Evolutionary conservation across 345 rosid species (phyloP), one percentile per base, ranked within the genome.

Genomic region (Rhizophora mangle): DNA sequence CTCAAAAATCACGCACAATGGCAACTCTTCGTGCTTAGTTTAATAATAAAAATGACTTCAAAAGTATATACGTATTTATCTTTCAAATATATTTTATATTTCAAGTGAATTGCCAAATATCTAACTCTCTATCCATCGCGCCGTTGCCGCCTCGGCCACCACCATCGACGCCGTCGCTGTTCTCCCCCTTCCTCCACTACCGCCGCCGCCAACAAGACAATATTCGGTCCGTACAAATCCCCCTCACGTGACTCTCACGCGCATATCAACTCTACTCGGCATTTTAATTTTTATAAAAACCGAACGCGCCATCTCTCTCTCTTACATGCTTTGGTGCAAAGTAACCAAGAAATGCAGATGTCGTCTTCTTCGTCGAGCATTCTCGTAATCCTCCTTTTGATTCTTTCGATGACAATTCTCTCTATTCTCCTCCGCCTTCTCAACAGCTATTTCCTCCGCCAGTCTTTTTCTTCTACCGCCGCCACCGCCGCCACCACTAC

Each of bases 401-500:
- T 91, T 20, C 90, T 93, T 22, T 82, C 76, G 56, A 71, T 81
- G 22, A 84, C 88, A 8, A 67, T 89, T 29, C 68, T 89, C 67
- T 89, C 89, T 31, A 84, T 90, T 39, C 82, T 93, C 80, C 87
- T 89, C 73, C 92, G 97, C 2, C 86, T 81, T 60, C 85, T 86
- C 76, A 86, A 84, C 80, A 92, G 90, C 43, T 83, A 84, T 19
- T 77, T 77, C 34, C 77, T 84, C 63, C 82, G 75, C 20, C 85
- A 78, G 62, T 76, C 61, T 27, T 79, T 84, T 21, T 60, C 78
- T 5, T 52, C 71, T 53, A 20, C 79, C 24, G 32, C 72, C 6
- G 1, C 79, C 13, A 6, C 20, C 29, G 37, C 37, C 16, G 1
- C 78, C 32, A 2, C 78, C 32, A 75, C 77, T 24, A 63, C 85